phyloP scores from a whole-genome alignment of 2,329 filamentous ascomycete species.

The Apiospora hydei region DNA sequence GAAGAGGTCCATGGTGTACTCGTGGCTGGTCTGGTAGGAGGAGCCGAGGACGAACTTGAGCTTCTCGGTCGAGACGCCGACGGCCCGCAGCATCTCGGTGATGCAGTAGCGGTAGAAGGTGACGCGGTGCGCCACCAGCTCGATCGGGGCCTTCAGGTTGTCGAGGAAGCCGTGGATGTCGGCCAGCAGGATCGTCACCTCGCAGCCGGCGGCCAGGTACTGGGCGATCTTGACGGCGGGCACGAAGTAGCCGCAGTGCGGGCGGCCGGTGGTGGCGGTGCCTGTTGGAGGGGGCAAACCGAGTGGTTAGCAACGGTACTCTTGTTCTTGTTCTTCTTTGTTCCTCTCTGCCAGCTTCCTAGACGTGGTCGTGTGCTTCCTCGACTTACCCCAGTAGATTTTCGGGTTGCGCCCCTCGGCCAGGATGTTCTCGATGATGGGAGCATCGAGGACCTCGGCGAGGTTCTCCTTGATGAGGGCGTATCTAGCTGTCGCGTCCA shows the following conservation, averaged over 20 bases:
- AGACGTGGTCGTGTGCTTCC: not conserved
- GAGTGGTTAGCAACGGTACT: slow-evolving; percentile 20
- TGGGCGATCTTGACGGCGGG: slow-evolving; percentile 90
- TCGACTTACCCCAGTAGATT: slow-evolving; percentile 78
- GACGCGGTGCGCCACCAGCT: slow-evolving; percentile 82
- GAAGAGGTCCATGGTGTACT: slow-evolving; percentile 91
- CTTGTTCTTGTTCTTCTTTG: not conserved
- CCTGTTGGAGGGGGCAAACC: slow-evolving; percentile 48
- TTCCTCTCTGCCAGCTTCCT: not conserved
- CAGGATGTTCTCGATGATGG: slow-evolving; percentile 79
- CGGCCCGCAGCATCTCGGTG: slow-evolving; percentile 75
- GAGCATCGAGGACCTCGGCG: slow-evolving; percentile 81
- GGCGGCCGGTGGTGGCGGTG: slow-evolving; percentile 84
- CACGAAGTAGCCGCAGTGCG: slow-evolving; percentile 90
- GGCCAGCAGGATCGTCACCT: slow-evolving; percentile 79
- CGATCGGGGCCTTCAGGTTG: slow-evolving; percentile 85
- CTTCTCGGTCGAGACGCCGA: slow-evolving; percentile 79
- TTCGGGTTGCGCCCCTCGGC: slow-evolving; percentile 74
- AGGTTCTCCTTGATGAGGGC: slow-evolving; percentile 82
- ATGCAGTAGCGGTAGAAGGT: slow-evolving; percentile 85
- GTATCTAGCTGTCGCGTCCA: slow-evolving; percentile 43
- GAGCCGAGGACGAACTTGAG: slow-evolving; percentile 86
- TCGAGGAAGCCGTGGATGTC: slow-evolving; percentile 81
- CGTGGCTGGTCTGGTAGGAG: slow-evolving; percentile 75
- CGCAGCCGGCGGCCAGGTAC: slow-evolving; percentile 83